Base-by-base conservation (phyloP, 495 filamentous ascomycete species). In the Podospora conica region DNA sequence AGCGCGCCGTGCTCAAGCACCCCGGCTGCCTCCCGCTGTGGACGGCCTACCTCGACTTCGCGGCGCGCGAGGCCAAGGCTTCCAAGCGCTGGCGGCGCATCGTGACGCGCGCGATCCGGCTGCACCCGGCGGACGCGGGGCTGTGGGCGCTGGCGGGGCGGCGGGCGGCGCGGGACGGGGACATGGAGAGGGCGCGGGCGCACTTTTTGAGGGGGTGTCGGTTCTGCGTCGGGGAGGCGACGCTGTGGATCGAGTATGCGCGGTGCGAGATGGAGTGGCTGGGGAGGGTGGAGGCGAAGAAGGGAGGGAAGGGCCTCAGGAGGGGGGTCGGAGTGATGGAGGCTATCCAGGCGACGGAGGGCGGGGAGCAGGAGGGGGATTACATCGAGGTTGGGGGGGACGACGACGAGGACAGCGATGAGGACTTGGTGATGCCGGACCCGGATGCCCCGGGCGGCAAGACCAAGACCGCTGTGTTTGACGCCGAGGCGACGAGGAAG, bases 191-290 rank as follows among this genome's bases (percentile, higher is more conserved):
- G 24, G 93, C 91, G 11, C 78, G 95, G 29, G 78, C 70, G 10
- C 91, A 89, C 64, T 96, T 94, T 72, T 89, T 98, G 86, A 88
- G 94, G 20, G 95, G 95, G 12, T 81, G 96, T 61, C 83, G 95
- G 57, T 96, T 97, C 73, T 96, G 92, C 76, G 90, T 87, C 63
- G 84, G 78, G 23, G 87, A 88, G 27, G 83, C 81, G 66, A 76
- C 79, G 12, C 71, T 98, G 40, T 98, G 94, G 95, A 70, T 96
- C 40, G 90, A 96, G 77, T 98, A 97, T 78, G 88, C 88, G 0
- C 90, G 90, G 76, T 82, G 96, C 77, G 95, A 98, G 80, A 88
- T 96, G 86, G 89, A 93, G 66, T 97, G 94, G 80, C 79, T 97
- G 55, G 86, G 85, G 22, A 92, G 92, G 74, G 86, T 97, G 70